These are phyloP conservation scores for Globisporangium alternatum DNA, from an alignment of 352 stramenopile genomes.

Conservation along the genomic window DNA sequence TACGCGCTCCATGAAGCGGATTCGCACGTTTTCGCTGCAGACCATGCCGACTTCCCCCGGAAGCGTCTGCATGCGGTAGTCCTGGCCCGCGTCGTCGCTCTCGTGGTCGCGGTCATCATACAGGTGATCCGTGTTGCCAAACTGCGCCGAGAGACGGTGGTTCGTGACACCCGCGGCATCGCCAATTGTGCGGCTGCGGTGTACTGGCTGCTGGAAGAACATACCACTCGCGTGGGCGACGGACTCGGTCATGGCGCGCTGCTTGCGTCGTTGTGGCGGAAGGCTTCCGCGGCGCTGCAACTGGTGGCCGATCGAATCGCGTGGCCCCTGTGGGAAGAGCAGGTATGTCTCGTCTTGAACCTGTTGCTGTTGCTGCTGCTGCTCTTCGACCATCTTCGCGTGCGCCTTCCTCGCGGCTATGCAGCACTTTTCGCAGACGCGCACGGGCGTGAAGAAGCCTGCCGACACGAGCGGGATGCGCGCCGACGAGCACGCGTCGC, in stretches of 20 bases:
- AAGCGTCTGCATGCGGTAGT: constrained; percentile 47
- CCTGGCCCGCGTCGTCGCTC: constrained; percentile 18
- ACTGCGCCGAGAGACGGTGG: constrained; percentile 20
- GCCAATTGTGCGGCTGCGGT: constrained; percentile 9
- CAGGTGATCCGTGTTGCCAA: constrained; percentile 21
- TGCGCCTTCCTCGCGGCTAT: constrained; percentile 68
- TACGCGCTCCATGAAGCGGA: constrained; percentile 47
- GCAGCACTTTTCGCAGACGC: constrained; percentile 81
- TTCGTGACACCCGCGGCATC: constrained; percentile 1
- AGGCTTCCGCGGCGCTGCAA: constrained; percentile 10
- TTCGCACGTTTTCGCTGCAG: constrained; percentile 55
- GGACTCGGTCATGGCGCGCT: constrained; percentile 19
- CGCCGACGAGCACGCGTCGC: constrained; percentile 78
- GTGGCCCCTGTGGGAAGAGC: constrained; percentile 4
- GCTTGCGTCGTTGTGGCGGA: constrained; percentile 8
- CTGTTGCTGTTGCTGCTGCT: constrained; percentile 25
- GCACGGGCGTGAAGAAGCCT: constrained; percentile 65
- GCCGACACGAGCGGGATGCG: constrained; percentile 75
- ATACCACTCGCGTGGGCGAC: constrained; percentile 18
- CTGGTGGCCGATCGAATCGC: constrained; percentile 9
- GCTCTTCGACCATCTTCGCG: constrained; percentile 63
- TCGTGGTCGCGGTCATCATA: constrained; percentile 20
- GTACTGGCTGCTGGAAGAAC: constrained; percentile 25
- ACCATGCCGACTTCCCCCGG: constrained; percentile 65
- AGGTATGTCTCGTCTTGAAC: constrained; percentile 14